phyloP scores from a whole-genome alignment of 495 filamentous ascomycete genomes.

The Hyaloscypha hepaticicola region DNA sequence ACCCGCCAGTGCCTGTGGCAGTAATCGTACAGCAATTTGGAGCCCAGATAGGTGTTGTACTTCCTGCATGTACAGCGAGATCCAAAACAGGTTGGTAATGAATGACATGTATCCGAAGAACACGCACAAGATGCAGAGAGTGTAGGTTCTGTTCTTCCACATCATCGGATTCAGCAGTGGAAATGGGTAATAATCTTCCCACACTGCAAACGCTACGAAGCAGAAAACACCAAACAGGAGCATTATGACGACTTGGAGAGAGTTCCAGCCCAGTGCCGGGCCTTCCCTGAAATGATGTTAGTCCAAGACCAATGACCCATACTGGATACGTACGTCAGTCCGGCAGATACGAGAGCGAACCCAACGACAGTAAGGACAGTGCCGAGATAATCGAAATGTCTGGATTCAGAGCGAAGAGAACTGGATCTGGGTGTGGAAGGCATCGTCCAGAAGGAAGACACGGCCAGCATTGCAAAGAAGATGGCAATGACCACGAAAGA shows the following conservation, averaged over 20 bases:
- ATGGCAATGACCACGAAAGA: constrained; percentile 57
- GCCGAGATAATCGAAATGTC: constrained; percentile 39
- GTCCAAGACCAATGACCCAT: neutral
- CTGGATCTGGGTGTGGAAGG: constrained; percentile 48
- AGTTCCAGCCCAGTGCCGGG: constrained; percentile 52
- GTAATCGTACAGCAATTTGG: constrained; percentile 35
- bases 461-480: constrained; percentile 51
- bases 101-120: constrained; percentile 39
- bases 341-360: constrained; percentile 36
- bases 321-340: constrained; percentile 34
- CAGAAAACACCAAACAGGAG: constrained; percentile 53
- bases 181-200: constrained; percentile 44
- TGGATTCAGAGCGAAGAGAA: constrained; percentile 34
- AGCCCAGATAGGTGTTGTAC: constrained; percentile 35
- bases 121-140: constrained; percentile 37
- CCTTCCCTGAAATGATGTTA: constrained; percentile 28
- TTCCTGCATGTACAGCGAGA: constrained; percentile 41
- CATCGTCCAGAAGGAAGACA: constrained; percentile 54
- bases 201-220: constrained; percentile 51
- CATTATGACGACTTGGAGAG: constrained; percentile 55
- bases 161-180: constrained; percentile 38
- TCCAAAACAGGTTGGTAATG: constrained; percentile 41
- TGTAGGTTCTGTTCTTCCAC: constrained; percentile 37
- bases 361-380: constrained; percentile 34
- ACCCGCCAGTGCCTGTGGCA: constrained; percentile 38